A percentile compares a stretch with the other conserved stretches of the same genome.
These are phyloP conservation scores for Diplodia mutila DNA, from an alignment of 2,329 filamentous ascomycete species.

Conservation along the genomic window DNA sequence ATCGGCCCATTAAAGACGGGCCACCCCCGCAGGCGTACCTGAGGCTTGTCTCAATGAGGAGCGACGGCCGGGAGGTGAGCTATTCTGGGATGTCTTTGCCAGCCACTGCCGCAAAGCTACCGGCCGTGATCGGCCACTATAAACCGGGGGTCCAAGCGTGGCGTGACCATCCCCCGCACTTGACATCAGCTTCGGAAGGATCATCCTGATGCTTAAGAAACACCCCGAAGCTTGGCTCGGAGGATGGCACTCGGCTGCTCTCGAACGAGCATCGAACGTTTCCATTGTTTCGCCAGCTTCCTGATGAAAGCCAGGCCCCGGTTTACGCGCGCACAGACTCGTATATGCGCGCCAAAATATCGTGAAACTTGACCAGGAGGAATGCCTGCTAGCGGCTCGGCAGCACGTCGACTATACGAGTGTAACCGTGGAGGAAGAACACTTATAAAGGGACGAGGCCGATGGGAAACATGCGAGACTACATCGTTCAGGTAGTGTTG, in stretches of 20 bases:
- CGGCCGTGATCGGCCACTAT: background rate
- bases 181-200: background rate
- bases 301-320: background rate
- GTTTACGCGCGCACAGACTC: constrained; percentile 1
- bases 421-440: background rate
- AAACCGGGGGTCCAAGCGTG: background rate
- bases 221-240: background rate
- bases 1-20: background rate
- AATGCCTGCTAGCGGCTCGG: constrained; percentile 15
- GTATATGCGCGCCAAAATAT: constrained; percentile 7
- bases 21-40: background rate
- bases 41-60: background rate
- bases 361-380: background rate
- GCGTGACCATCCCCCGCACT: constrained; percentile 3
- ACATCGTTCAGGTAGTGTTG: background rate
- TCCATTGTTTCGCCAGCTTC: background rate
- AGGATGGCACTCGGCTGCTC: background rate
- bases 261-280: no score
- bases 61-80: background rate
- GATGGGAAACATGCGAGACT: background rate
- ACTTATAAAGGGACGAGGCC: background rate
- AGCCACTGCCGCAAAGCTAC: background rate
- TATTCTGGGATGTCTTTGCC: background rate
- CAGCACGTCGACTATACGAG: constrained; percentile 5
- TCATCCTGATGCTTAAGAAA: background rate